Base-by-base conservation (phyloP, 139 green algal genomes). In the Ettlia oleoabundans region DNA sequence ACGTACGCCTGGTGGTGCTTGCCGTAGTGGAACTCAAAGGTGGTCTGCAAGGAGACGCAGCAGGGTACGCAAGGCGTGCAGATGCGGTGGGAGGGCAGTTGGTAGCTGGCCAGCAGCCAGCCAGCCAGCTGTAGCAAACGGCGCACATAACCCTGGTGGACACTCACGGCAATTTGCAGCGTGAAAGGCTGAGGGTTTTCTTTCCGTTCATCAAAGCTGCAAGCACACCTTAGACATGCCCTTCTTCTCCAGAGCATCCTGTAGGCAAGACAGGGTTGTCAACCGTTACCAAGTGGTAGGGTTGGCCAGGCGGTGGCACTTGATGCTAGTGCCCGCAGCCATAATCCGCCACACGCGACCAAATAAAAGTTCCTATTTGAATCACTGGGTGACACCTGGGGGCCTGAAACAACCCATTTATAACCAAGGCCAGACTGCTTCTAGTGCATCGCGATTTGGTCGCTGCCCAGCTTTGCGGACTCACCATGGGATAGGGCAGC, bases 1-100 rank as follows among this genome's bases (percentile, higher is more conserved):
- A 95, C 83, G 74, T 98, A 98, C 0, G 95, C 87, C 52, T 86
- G 78, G 88, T 98, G 95, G 86, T 98, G 95, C 91, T 98, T 98
- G 86, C 94, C 96, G 87, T 90, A 98, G 89, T 98, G 96, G 73
- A 95, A 93, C 67, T 98, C 91, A 47, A 98, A 86, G 24, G 93
- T 93, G 35, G 53, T 64, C 81, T 88, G 84, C 63, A 70, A 5
- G 41, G 8, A 80, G 9, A 37, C 2, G 64, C 47, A 58, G 47
- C 47, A 58, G 47, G 10, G 47, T 24, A 58, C n/a, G n/a, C n/a
- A n/a, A 67, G 58, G 24, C 22, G 21, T 7, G 58, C 58, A 30
- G 22, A 21, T 21, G 30, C 15, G 58, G 18, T 33, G 24, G 58
- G 18, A 58, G 47, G 47, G 13, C 10, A 15, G 47, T 24, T 58